Evolutionary conservation across 2,329 filamentous ascomycete genomes (phyloP).

Genomic region (Fusarium chaquense): DNA sequence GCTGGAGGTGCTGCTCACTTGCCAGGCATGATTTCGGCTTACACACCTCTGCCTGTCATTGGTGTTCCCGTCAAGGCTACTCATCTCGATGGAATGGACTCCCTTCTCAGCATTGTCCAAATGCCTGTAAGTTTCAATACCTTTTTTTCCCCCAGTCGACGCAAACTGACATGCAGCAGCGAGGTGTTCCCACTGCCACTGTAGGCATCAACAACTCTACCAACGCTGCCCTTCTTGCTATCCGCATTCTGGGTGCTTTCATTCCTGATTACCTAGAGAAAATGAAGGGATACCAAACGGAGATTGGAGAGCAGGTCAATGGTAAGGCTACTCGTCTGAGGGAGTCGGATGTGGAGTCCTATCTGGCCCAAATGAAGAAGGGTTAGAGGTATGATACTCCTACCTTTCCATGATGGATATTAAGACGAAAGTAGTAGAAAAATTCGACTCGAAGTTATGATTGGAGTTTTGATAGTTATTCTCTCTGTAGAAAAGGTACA

Average conservation of each 20-base stretch:
- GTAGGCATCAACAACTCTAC: slow-evolving; percentile 85
- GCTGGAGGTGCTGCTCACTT: slow-evolving; percentile 80
- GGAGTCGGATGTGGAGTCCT: slow-evolving; percentile 48
- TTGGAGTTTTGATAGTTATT: background rate
- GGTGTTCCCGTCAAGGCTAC: slow-evolving; percentile 82
- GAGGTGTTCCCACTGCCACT: slow-evolving; percentile 78
- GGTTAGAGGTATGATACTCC: background rate
- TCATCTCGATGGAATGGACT: slow-evolving; percentile 77
- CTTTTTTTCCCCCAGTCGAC: rapidly evolving
- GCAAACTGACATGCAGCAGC: slow-evolving; percentile 7
- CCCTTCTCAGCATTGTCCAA: slow-evolving; percentile 78
- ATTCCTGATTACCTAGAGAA: slow-evolving; percentile 71
- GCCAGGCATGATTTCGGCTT: slow-evolving; percentile 79
- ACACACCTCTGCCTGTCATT: slow-evolving; percentile 79
- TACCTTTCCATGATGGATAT: background rate
- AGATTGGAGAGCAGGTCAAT: slow-evolving; percentile 63
- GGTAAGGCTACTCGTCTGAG: slow-evolving; percentile 70
- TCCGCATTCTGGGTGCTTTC: slow-evolving; percentile 72
- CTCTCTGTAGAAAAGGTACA: background rate
- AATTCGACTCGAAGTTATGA: background rate
- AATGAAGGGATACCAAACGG: slow-evolving; percentile 61
- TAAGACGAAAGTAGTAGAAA: background rate
- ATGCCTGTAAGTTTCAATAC: slow-evolving; percentile 65
- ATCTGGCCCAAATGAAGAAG: slow-evolving; percentile 27
- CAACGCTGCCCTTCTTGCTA: slow-evolving; percentile 79